These are phyloP conservation scores for Ceratobasidium theobromae DNA, from an alignment of 1,284 basidiomycete genomes.

Conservation along the genomic window DNA sequence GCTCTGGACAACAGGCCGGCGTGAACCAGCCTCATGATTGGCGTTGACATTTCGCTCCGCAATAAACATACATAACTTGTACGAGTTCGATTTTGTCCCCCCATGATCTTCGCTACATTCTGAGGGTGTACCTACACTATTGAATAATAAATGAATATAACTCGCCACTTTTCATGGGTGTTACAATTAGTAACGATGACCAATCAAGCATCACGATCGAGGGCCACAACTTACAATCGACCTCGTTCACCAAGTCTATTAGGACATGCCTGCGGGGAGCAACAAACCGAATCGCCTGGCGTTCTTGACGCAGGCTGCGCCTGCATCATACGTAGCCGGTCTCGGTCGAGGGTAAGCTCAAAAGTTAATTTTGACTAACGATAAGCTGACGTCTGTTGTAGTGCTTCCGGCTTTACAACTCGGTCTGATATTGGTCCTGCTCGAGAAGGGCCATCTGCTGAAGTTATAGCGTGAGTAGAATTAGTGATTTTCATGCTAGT, in stretches of 20 bases:
- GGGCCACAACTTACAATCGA: neutral
- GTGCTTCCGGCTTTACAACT: conserved; percentile 97
- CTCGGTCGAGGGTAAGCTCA: conserved; percentile 82
- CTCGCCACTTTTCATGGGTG: too few species aligned
- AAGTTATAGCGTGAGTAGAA: conserved; percentile 72
- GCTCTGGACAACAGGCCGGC: too few species aligned
- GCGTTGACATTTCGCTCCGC: too few species aligned
- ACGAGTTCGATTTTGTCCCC: too few species aligned
- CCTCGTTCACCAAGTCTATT: neutral
- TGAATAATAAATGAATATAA: too few species aligned
- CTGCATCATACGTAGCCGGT: conserved; percentile 94
- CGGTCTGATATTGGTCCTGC: conserved; percentile 99
- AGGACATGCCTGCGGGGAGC: conserved; percentile 32
- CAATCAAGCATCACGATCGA: neutral
- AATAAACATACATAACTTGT: too few species aligned
- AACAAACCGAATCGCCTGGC: conserved; percentile 72
- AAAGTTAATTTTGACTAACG: too few species aligned
- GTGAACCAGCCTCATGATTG: too few species aligned
- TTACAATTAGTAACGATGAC: neutral
- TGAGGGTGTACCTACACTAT: too few species aligned
- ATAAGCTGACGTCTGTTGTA: conserved; percentile 41
- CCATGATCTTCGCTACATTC: too few species aligned
- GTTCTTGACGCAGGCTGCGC: conserved; percentile 83
- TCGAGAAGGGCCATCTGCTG: conserved; percentile 88
- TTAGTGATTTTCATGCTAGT: neutral